Conservation (phyloP, 805 yeast genomes). For the Wickerhamomyces ciferrii region DNA sequence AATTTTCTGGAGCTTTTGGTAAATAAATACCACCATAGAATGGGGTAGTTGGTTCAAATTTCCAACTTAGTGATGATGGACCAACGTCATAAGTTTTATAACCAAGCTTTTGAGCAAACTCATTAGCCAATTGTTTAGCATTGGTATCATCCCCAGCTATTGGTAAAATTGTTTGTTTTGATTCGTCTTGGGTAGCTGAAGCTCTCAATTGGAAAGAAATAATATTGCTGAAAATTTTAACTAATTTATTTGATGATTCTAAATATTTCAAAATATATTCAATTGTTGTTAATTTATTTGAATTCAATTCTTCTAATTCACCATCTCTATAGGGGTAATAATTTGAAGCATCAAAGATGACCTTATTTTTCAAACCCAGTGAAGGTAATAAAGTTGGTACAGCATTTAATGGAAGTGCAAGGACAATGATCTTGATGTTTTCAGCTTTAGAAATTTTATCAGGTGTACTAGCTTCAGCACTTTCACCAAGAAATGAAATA, state of each 20-base stretch:
- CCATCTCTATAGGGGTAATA: neutral
- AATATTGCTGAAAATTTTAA: neutral
- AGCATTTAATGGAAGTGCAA: neutral
- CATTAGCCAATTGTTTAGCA: neutral
- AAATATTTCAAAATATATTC: neutral
- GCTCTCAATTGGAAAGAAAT: neutral
- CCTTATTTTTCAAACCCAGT: neutral
- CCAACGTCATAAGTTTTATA: neutral
- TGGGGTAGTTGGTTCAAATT: neutral
- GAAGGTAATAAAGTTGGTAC: neutral
- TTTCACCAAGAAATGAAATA: neutral
- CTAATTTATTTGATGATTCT: neutral
- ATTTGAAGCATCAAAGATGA: neutral
- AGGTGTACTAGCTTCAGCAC: neutral
- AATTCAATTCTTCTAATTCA: neutral
- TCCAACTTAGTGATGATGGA: neutral
- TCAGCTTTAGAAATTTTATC: neutral
- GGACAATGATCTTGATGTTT: neutral
- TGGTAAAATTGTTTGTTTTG: neutral
- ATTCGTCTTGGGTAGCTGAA: neutral
- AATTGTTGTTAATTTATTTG: neutral
- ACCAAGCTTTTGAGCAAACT: neutral
- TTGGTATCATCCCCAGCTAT: neutral
- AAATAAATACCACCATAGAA: neutral
- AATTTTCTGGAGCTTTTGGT: neutral